Evolutionary conservation across 495 filamentous ascomycete species (phyloP).

Genomic region (Penicillium bialowiezense): DNA sequence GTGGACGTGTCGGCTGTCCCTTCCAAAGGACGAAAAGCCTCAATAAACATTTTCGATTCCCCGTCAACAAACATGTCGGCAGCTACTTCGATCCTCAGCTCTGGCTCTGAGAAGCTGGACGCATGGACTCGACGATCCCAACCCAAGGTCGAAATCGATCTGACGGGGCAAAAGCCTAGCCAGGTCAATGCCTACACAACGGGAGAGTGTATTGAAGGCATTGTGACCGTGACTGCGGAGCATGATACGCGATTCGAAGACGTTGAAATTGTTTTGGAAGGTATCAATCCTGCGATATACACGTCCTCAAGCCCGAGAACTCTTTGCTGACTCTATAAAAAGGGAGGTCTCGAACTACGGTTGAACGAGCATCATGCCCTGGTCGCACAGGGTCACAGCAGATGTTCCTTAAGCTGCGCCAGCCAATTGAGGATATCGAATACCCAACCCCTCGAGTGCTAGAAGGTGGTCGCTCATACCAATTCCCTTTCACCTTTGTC

Average conservation of each 20-base stretch:
- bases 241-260: conserved; percentile 74
- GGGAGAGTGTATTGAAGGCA: conserved; percentile 57
- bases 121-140: conserved; percentile 26
- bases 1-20: background rate
- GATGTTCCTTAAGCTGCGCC: conserved; percentile 75
- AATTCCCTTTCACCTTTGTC: conserved; percentile 83
- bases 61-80: conserved; percentile 12
- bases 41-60: background rate
- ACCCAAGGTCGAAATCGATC: conserved; percentile 34
- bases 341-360: conserved; percentile 48
- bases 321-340: background rate
- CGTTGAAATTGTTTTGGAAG: conserved; percentile 78
- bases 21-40: background rate
- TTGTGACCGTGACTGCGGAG: conserved; percentile 55
- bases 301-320: conserved; percentile 15
- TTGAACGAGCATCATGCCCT: conserved; percentile 50
- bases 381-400: conserved; percentile 53
- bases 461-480: conserved; percentile 63
- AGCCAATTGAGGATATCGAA: conserved; percentile 67
- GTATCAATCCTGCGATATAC: conserved; percentile 39
- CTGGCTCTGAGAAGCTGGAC: conserved; percentile 28
- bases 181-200: conserved; percentile 56
- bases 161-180: conserved; percentile 30
- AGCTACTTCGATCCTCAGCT: conserved; percentile 26
- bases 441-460: conserved; percentile 71